A percentile compares a stretch with the other conserved stretches of the same genome.
phyloP scores from a whole-genome alignment of 345 rosid genomes.

The Citrus inodora region DNA sequence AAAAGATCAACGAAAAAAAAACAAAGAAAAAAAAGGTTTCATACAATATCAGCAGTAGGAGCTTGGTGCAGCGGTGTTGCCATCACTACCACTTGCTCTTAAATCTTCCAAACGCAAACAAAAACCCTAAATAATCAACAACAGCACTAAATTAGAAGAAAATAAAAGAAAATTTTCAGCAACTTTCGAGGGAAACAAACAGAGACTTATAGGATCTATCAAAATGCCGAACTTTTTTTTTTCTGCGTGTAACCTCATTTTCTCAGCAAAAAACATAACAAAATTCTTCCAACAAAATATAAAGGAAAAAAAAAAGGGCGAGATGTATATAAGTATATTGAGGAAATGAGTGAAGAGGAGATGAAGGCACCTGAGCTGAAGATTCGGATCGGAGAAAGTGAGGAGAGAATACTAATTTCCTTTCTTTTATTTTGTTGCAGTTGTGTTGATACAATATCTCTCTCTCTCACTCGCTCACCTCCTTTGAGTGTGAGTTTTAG shows the following conservation, averaged over 20 bases:
- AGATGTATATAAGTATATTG: no score
- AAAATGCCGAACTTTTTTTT: no score
- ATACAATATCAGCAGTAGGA: constrained; percentile 45
- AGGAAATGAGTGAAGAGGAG: not conserved
- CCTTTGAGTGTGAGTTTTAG: constrained; percentile 34
- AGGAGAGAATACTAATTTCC: constrained; percentile 20
- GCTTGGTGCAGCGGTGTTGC: constrained; percentile 37
- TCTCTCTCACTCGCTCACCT: constrained; percentile 31
- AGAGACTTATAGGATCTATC: constrained; percentile 2
- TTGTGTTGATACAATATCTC: not conserved
- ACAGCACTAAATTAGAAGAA: not conserved
- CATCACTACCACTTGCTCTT: constrained; percentile 25
- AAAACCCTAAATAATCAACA: not conserved
- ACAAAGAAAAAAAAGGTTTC: constrained; percentile 1
- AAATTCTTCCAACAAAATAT: not conserved
- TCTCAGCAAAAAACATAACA: not conserved
- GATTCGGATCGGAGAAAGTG: constrained; percentile 14
- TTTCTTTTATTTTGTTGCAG: not conserved
- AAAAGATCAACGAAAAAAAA: not conserved
- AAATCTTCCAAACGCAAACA: constrained; percentile 18
- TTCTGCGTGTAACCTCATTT: not conserved
- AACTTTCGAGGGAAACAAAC: not conserved
- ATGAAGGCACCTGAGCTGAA: not conserved
- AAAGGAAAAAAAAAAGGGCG: no score
- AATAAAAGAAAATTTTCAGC: not conserved